phyloP scores from a whole-genome alignment of 441 rosid genomes.

The Capsella rubella region DNA sequence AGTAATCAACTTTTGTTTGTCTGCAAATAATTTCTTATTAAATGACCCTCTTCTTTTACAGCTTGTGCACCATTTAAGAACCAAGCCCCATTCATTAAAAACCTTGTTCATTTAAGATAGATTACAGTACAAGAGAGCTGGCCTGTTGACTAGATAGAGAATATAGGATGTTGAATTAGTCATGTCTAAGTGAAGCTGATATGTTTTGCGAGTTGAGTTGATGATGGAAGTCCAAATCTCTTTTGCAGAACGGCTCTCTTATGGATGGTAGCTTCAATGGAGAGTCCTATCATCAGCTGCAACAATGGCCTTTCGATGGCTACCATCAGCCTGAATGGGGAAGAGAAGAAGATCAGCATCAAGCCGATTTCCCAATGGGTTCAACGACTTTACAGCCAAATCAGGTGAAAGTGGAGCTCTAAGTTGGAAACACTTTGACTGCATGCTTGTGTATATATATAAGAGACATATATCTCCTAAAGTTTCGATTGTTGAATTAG shows the following conservation, averaged over 20 bases:
- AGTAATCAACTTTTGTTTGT: constrained; percentile 24
- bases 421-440: constrained; percentile 43
- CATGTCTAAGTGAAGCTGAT: constrained; percentile 15
- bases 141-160: constrained; percentile 23
- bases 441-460: constrained; percentile 54
- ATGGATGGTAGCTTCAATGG: constrained; percentile 62
- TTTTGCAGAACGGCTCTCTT: constrained; percentile 62
- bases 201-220: not conserved
- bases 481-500: constrained; percentile 27
- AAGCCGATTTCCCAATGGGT: constrained; percentile 62
- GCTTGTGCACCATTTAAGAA: constrained; percentile 36
- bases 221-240: constrained; percentile 19
- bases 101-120: constrained; percentile 14
- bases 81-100: constrained; percentile 29
- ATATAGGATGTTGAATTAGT: constrained; percentile 15
- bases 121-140: constrained; percentile 29
- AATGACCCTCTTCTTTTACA: constrained; percentile 35
- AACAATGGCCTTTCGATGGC: constrained; percentile 64
- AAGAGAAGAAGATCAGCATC: constrained; percentile 65
- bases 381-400: constrained; percentile 66
- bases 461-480: constrained; percentile 32
- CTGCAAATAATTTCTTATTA: constrained; percentile 35
- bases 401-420: constrained; percentile 78
- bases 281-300: constrained; percentile 59
- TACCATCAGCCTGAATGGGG: constrained; percentile 69